phyloP scores from a whole-genome alignment of 192 early-diverging fungal species.

The Blastocladiella britannica region DNA sequence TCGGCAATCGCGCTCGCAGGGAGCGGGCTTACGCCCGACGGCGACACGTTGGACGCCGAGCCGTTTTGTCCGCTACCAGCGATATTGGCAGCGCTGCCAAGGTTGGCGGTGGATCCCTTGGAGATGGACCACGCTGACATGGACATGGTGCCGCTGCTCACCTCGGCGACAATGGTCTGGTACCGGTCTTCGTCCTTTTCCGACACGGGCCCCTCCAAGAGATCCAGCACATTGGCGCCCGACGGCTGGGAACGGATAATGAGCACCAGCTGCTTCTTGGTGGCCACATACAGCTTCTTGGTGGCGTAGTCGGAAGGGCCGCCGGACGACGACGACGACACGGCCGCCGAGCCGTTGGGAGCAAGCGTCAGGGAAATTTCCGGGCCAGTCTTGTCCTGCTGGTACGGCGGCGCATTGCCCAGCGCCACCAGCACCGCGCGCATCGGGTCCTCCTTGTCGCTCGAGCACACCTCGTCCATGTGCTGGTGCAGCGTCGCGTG shows the following conservation, averaged over 20 bases:
- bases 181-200: conserved; percentile 51
- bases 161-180: conserved; percentile 12
- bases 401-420: conserved; percentile 13
- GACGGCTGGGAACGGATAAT: conserved; percentile 59
- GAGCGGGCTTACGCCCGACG: too few relatives aligned
- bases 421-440: conserved; percentile 21
- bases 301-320: conserved; percentile 14
- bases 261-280: conserved; percentile 69
- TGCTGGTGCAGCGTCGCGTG: conserved; percentile 64
- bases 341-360: conserved; percentile 24
- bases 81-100: too few relatives aligned
- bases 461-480: conserved; percentile 38
- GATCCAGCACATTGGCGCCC: conserved; percentile 62
- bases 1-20: too few relatives aligned
- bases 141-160: neutral
- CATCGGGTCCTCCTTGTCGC: conserved; percentile 19
- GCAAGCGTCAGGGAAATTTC: conserved; percentile 45
- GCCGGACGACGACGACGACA: neutral
- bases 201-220: conserved; percentile 53
- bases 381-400: conserved; percentile 7
- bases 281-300: conserved; percentile 60
- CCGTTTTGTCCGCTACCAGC: too few relatives aligned
- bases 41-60: neutral
- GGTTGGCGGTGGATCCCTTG: too few relatives aligned
- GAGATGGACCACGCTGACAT: too few relatives aligned